Conservation (phyloP, 306 rosid species). For the Mimosa bimucronata region DNA sequence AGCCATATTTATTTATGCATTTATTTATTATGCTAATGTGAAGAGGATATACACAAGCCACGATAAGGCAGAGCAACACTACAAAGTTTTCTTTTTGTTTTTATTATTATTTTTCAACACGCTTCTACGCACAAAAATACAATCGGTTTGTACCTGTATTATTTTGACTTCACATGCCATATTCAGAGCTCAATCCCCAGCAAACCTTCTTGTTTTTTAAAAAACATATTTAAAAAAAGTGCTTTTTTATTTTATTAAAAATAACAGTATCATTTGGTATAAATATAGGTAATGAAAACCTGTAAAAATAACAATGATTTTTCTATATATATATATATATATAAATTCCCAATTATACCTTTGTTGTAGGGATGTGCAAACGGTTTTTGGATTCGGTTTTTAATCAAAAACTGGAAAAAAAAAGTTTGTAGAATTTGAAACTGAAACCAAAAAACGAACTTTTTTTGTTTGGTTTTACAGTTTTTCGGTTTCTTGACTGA, state of each 20-base stretch:
- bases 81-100: constrained; percentile 22
- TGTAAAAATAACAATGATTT: not conserved
- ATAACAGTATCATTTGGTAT: not conserved
- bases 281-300: not conserved
- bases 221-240: not conserved
- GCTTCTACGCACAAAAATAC: constrained; percentile 42
- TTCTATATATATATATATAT: not conserved
- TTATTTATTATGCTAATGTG: no score
- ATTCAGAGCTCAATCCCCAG: constrained; percentile 24
- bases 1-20: no score
- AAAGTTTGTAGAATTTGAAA: no score
- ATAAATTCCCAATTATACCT: not conserved
- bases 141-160: constrained; percentile 7
- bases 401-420: no score
- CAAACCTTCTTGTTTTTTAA: constrained; percentile 21
- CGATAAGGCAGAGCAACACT: not conserved
- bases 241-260: not conserved
- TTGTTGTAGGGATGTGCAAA: no score
- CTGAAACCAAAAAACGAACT: no score
- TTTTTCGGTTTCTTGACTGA: no score
- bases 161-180: constrained; percentile 41
- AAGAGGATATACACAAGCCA: not conserved
- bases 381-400: no score
- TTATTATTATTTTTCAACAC: constrained; percentile 42
- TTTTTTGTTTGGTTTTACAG: no score